These are phyloP conservation scores for Anthracocystis panici-leucophaei DNA, from an alignment of 1,284 basidiomycete species.

Conservation along the genomic window DNA sequence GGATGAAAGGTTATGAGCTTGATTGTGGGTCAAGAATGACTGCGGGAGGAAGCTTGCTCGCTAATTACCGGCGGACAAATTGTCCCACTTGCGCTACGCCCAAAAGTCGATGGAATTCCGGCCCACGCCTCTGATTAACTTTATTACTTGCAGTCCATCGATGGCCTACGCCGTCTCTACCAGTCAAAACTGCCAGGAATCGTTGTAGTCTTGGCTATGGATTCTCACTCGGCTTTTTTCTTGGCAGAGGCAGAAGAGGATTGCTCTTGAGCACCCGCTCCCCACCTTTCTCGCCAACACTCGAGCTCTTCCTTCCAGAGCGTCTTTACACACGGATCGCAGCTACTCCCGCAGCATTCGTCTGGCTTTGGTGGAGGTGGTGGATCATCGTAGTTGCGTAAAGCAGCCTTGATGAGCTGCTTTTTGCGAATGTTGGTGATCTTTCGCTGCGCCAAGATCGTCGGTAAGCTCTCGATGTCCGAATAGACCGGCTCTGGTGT, in stretches of 20 bases:
- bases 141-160: too few relatives aligned
- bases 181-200: constrained; percentile 48
- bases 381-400: constrained; percentile 41
- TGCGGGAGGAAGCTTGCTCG: not conserved
- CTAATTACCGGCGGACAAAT: constrained; percentile 5
- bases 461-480: constrained; percentile 32
- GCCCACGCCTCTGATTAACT: not conserved
- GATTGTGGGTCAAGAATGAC: constrained; percentile 4
- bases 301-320: constrained; percentile 57
- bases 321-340: constrained; percentile 58
- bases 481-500: constrained; percentile 39
- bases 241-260: not conserved
- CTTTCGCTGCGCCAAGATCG: constrained; percentile 39
- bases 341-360: constrained; percentile 58
- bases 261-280: constrained; percentile 22
- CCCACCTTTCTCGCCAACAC: constrained; percentile 56
- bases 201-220: constrained; percentile 5
- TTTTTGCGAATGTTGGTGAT: constrained; percentile 54
- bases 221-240: not conserved
- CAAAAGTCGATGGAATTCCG: constrained; percentile 26
- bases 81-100: not conserved
- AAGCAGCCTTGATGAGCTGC: constrained; percentile 54
- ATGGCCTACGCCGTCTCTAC: constrained; percentile 4
- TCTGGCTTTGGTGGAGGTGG: constrained; percentile 54
- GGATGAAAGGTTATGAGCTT: not conserved